Conservation (phyloP, 2,329 filamentous ascomycete species). For the Aotearoamyces nothofagi region DNA sequence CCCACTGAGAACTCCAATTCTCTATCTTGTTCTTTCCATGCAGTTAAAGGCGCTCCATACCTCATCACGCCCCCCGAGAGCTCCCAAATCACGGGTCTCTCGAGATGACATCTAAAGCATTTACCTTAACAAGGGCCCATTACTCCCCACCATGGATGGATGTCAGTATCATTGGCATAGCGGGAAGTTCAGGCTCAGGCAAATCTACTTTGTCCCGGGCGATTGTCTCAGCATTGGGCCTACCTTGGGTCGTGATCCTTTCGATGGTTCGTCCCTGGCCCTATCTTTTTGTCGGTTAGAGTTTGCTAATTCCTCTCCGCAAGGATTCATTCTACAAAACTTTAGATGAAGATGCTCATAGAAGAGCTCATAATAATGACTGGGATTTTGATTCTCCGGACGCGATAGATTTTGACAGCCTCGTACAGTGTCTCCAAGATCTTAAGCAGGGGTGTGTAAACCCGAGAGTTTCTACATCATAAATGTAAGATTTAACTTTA, state of each 20-base stretch:
- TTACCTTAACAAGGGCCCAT: slow-evolving; percentile 48
- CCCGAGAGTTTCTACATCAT: too few species aligned
- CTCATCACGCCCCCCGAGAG: too few species aligned
- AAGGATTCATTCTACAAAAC: slow-evolving; percentile 97
- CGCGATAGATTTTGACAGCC: slow-evolving; percentile 84
- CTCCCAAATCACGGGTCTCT: too few species aligned
- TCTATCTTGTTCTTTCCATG: too few species aligned
- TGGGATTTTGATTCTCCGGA: slow-evolving; percentile 93
- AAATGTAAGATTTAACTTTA: too few species aligned
- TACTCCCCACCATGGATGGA: slow-evolving; percentile 95
- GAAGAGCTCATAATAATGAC: slow-evolving; percentile 72
- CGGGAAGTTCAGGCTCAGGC: slow-evolving; percentile 83
- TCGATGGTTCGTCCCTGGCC: slow-evolving; percentile 90
- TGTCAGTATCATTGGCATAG: slow-evolving; percentile 90
- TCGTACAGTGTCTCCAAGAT: slow-evolving; percentile 66
- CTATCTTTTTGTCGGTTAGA: too few species aligned
- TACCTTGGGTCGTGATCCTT: slow-evolving; percentile 96
- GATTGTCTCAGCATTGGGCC: slow-evolving; percentile 75
- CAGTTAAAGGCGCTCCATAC: too few species aligned
- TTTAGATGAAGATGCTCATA: slow-evolving; percentile 63
- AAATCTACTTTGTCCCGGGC: slow-evolving; percentile 91
- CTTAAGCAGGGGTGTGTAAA: slow-evolving; percentile 74
- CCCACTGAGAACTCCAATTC: too few species aligned
- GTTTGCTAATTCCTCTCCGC: too few species aligned
- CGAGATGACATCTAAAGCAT: too few species aligned